Evolutionary conservation across 1,284 basidiomycete species (phyloP), one percentile per base, ranked within the genome.

Genomic region (Trichosporon sp.): DNA sequence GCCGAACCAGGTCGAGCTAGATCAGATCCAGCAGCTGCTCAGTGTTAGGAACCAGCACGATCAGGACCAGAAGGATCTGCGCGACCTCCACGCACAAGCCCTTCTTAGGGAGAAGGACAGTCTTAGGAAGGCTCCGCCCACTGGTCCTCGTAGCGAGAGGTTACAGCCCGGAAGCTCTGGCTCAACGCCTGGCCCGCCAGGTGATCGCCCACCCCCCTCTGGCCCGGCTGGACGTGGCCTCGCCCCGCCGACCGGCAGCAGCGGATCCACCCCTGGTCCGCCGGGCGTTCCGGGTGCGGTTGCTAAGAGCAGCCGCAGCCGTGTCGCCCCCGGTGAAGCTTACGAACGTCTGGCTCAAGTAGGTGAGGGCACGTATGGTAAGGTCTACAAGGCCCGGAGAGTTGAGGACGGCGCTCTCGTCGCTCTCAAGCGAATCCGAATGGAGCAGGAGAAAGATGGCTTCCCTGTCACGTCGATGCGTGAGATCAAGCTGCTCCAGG

Each of bases 391-490:
- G 84, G 97, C 97, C 0, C 89, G 90, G 67, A 95, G 95, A 75
- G 90, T 89, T 11, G 86, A 90, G 46, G 91, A 89, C 14, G 91
- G 90, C 26, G 83, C 88, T 2, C 86, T 92, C 71, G 95, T 98
- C 35, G 97, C 97, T 3, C 86, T 99, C 72, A 99, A 99, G 86
- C 90, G 95, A 73, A 99, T 99, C 81, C 89, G 96, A 64, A 98
- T 99, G 96, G 97, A 99, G 82, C 88, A 91, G 2, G 98, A 99
- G 84, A 91, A 90, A 80, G 98, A 99, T 80, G 97, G 97, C 0
- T 99, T 99, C 83, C 98, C 97, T 16, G 93, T 99, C 19, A 99
- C 97, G 38, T 96, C 97, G 0, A 96, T 99, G 91, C 89, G 97
- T 66, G 97, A 99, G 85, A 98, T 99, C 85, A 99, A 99, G 82